phyloP scores from a whole-genome alignment of 305 asterid species.

The Fraxinus nigra region DNA sequence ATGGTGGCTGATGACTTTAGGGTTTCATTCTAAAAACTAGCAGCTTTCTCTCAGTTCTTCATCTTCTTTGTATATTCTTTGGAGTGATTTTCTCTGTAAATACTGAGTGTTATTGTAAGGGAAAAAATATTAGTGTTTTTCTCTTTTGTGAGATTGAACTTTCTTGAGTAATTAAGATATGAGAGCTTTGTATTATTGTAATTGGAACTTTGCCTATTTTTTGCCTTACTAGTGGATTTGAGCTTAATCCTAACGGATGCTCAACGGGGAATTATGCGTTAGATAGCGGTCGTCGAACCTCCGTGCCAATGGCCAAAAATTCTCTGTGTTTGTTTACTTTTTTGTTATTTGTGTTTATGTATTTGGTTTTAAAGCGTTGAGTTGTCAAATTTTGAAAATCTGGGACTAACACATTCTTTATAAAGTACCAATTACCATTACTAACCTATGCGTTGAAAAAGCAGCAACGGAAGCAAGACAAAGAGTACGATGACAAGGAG shows the following conservation, averaged over 20 bases:
- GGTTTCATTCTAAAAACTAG: neutral
- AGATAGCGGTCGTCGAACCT: neutral
- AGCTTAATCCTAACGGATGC: neutral
- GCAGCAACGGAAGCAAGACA: slow-evolving; percentile 74
- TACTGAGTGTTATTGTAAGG: neutral
- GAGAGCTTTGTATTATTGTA: neutral
- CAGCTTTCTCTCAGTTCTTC: neutral
- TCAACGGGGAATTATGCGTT: neutral
- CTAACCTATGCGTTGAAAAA: slow-evolving; percentile 82
- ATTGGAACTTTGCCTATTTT: no score
- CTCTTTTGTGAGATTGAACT: neutral
- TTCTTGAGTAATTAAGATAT: no score
- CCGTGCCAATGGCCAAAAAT: neutral
- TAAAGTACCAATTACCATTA: neutral
- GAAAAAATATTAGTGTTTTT: neutral
- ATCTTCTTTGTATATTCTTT: neutral
- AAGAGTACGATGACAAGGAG: slow-evolving; percentile 66
- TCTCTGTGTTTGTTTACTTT: neutral
- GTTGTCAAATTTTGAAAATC: neutral
- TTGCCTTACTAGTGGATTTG: neutral
- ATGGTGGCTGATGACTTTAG: neutral
- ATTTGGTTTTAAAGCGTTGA: no score
- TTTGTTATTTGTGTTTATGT: neutral
- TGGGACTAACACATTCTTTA: neutral
- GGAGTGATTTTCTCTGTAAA: neutral